Base-by-base conservation (phyloP, 371 early-diverging fungal genomes). In the Nosema muscidifuracis region DNA sequence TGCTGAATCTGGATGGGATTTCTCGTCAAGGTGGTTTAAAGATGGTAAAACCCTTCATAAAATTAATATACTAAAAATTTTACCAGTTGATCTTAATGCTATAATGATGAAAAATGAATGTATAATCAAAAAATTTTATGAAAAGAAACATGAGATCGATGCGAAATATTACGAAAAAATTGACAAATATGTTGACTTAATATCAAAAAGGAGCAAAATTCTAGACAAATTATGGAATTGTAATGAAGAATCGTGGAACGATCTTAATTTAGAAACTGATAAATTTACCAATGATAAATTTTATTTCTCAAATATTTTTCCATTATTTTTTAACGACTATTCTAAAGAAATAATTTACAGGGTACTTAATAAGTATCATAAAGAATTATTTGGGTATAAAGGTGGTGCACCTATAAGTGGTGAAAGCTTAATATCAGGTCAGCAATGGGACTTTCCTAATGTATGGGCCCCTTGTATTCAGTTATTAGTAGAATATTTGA, bases 1-100 rank as follows among this genome's bases (percentile, higher is more conserved):
- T 22, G 90, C 93, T 1, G 92, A 93, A 80, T 85, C 88, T n/a
- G 93, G 93, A 9, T 90, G 90, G 90, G 92, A 92, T 80, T 92
- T 87, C 73, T 86, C 88, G 15, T 85, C 87, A 0, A 85, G 92
- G 26, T 90, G 89, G 89, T 79, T 87, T 1, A 26, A 18, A 20
- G 9, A 68, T 7, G 76, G 10, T 38, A 62, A 55, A 18, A 42
- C 69, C 7, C 58, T 65, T 16, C 51, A 64, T 34, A 76, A 65
- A 20, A 85, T 91, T 34, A 78, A 84, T 47, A 88, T 88, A 0
- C 77, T 79, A 16, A 77, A 85, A 20, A 81, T 89, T 34, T 75
- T 93, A 4, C 92, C 92, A 0, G 86, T 90, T 10, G 92, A 92
- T 61, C 85, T 93, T 12, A 93, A 93, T 81, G 83, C 89, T 3